Evolutionary conservation across 306 rosid genomes (phyloP), one percentile per base, ranked within the genome.

Genomic region (Casuarina glauca): DNA sequence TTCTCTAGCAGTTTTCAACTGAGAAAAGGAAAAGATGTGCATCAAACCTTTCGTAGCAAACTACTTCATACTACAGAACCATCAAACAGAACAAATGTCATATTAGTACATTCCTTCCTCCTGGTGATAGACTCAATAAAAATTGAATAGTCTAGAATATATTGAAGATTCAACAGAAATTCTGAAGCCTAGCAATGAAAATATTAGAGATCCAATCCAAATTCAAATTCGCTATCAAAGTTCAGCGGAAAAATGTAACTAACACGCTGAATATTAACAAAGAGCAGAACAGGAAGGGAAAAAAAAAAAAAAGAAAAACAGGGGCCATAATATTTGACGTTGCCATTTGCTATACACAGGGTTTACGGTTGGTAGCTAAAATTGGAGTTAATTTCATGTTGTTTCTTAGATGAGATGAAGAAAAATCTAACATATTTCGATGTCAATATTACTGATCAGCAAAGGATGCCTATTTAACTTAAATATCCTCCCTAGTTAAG

Each of bases 1-100:
- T 78, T 90, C 90, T 78, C 93, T 86, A n/a, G 94, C 87, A 78
- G 88, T 89, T 85, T 77, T 90, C 85, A 94, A 82, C 96, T 94
- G 86, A 81, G 32, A 26, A 26, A 26, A 26, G 52, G 51, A 75
- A 74, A 54, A 75, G 63, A 72, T 32, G 13, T 38, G 9, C 72
- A 15, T 61, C 50, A 38, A 81, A 4, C 61, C 63, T 55, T 66
- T 80, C 39, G 72, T 72, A 44, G 16, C 64, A 52, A 52, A 67
- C 69, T 78, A 51, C 26, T 57, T 67, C 71, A 57, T 69, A 74
- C 35, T 26, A 19, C 19, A 50, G 64, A 64, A n/a, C 48, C 41
- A 17, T 74, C 20, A 53, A 43, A 11, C 3, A 74, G 54, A 55
- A 70, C 45, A 4, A 41, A 17, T 49, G 17, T 35, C 68, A 16